phyloP scores from a whole-genome alignment of 176 grass and related monocot species.

The Aegilops tauschii region DNA sequence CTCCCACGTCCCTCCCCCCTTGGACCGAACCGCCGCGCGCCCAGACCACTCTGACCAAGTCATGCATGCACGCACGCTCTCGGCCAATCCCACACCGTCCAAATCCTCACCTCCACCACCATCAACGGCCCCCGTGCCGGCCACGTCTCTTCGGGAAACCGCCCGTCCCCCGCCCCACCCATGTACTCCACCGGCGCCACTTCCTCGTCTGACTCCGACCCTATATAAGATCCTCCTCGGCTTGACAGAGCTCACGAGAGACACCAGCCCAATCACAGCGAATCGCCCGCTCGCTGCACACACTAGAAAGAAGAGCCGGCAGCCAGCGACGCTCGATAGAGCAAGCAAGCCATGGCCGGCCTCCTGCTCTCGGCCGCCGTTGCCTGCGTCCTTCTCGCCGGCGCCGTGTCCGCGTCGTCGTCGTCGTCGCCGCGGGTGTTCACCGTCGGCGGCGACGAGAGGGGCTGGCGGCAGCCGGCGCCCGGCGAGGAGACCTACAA shows the following conservation, averaged over 20 bases:
- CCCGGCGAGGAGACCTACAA: slow-evolving; percentile 60
- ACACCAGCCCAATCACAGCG: background rate
- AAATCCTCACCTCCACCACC: background rate
- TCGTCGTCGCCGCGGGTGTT: background rate
- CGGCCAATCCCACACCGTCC: background rate
- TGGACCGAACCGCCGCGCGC: background rate
- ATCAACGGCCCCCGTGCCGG: background rate
- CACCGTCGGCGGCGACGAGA: slow-evolving; percentile 42
- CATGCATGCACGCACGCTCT: background rate
- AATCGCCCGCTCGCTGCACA: background rate
- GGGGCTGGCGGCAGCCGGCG: slow-evolving; percentile 47
- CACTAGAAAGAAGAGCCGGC: background rate
- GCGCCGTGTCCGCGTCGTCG: background rate
- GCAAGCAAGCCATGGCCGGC: slow-evolving; percentile 29
- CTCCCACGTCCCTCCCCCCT: background rate
- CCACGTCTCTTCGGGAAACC: background rate
- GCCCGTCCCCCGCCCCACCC: background rate
- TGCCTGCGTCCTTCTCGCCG: slow-evolving; percentile 13
- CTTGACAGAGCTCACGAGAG: background rate
- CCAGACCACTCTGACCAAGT: background rate
- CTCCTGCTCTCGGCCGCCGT: background rate
- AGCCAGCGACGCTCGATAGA: background rate
- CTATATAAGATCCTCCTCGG: slow-evolving; percentile 15
- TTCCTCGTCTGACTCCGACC: background rate
- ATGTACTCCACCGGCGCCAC: background rate